These are phyloP conservation scores for Puccinia polysora DNA, from an alignment of 1,284 basidiomycete species.

Conservation along the genomic window DNA sequence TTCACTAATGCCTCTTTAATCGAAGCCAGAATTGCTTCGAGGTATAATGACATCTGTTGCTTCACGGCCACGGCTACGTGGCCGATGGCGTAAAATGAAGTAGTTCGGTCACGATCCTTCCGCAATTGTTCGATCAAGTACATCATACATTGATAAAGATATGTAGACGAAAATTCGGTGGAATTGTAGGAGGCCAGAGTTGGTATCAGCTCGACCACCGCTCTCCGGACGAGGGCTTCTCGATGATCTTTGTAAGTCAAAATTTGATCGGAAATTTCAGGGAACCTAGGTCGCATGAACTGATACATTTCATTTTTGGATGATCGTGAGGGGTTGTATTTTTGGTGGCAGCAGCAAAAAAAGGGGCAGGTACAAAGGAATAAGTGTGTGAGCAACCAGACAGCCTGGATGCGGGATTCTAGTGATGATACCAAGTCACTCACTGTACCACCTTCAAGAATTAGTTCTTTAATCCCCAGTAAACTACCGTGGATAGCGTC, in stretches of 20 bases:
- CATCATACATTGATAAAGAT: constrained; percentile 84
- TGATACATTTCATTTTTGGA: constrained; percentile 54
- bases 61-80: constrained; percentile 87
- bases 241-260: constrained; percentile 80
- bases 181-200: constrained; percentile 90
- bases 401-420: not conserved
- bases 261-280: constrained; percentile 84
- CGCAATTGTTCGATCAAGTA: constrained; percentile 81
- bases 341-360: too few relatives aligned
- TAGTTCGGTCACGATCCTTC: constrained; percentile 81
- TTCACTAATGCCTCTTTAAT: constrained; percentile 82
- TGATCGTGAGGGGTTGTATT: too few relatives aligned
- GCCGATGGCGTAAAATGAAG: constrained; percentile 92
- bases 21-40: constrained; percentile 83
- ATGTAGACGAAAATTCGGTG: constrained; percentile 79
- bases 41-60: constrained; percentile 90
- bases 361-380: constrained; percentile 23
- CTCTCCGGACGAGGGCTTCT: constrained; percentile 79
- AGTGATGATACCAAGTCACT: constrained; percentile 46
- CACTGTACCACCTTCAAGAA: constrained; percentile 89
- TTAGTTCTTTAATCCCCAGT: constrained; percentile 82
- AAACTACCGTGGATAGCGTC: constrained; percentile 90
- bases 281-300: constrained; percentile 90
- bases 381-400: too few relatives aligned
- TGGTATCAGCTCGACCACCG: constrained; percentile 88